Conservation (phyloP, 164 flowering plant genomes). For the Vitis cinerea region DNA sequence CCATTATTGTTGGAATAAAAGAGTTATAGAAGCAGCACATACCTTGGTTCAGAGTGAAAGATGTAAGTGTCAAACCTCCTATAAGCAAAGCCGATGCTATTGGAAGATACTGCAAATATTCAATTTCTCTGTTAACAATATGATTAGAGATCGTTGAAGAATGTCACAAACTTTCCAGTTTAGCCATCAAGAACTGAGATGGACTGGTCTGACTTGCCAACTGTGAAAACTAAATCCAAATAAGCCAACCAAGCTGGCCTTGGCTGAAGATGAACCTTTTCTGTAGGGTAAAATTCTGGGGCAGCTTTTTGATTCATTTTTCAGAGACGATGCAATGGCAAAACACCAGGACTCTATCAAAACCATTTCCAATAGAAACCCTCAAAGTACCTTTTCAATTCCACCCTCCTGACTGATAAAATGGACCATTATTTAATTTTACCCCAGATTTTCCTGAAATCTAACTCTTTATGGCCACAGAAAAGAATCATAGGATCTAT, state of each 20-base stretch:
- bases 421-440: neutral
- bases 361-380: neutral
- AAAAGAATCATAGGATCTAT: too few relatives aligned
- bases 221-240: neutral
- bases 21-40: neutral
- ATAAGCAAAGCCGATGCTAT: constrained; percentile 80
- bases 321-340: neutral
- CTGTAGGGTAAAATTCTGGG: neutral
- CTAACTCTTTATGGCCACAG: too few relatives aligned
- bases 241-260: neutral
- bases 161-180: neutral
- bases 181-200: neutral
- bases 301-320: neutral
- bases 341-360: neutral
- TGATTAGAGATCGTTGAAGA: neutral
- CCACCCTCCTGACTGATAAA: neutral
- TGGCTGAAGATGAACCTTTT: neutral
- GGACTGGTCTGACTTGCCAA: neutral
- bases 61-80: constrained; percentile 82
- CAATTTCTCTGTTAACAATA: neutral
- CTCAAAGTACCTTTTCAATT: too few relatives aligned
- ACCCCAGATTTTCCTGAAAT: neutral
- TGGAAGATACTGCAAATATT: constrained; percentile 73
- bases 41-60: constrained; percentile 87
- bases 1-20: neutral